Evolutionary conservation across 768 basidiomycete species (phyloP).

Genomic region (Xerocomellus intermedius): DNA sequence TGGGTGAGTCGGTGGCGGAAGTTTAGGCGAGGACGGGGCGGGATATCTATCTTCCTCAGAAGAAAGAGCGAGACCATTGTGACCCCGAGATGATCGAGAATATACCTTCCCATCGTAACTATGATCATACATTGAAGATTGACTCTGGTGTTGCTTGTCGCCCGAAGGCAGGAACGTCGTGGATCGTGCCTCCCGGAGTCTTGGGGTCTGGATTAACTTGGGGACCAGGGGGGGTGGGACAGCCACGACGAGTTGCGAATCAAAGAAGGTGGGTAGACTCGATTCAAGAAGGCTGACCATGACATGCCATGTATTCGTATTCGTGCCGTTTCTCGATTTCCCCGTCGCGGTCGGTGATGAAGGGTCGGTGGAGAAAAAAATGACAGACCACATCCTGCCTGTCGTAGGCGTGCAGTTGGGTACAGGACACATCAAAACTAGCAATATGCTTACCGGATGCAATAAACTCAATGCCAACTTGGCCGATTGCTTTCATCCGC

Average conservation of each 20-base stretch:
- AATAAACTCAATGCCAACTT: conserved; percentile 65
- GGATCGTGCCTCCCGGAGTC: conserved; percentile 1
- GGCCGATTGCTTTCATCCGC: conserved; percentile 61
- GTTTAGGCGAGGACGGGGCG: not conserved
- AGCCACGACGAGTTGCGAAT: conserved; percentile 13
- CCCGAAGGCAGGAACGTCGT: not conserved
- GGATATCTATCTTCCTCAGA: not conserved
- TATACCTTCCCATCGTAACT: not conserved
- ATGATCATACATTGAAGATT: not conserved
- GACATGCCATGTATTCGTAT: conserved; percentile 38
- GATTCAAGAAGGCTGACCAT: conserved; percentile 36
- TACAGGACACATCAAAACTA: not conserved
- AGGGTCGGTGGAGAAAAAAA: conserved; percentile 18
- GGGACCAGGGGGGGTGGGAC: not conserved
- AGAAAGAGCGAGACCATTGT: not conserved
- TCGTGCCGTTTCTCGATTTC: conserved; percentile 7
- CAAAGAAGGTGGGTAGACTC: conserved; percentile 20
- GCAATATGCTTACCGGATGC: conserved; percentile 32
- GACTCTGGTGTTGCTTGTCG: not conserved
- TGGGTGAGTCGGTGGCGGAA: conserved; percentile 5
- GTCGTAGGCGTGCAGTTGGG: not conserved
- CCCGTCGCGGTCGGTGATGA: not conserved
- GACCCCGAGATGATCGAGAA: not conserved
- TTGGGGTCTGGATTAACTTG: not conserved
- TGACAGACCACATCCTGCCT: conserved; percentile 28